These are phyloP conservation scores for Pestalotiopsis sp. DNA, from an alignment of 2,329 filamentous ascomycete genomes.

Conservation along the genomic window DNA sequence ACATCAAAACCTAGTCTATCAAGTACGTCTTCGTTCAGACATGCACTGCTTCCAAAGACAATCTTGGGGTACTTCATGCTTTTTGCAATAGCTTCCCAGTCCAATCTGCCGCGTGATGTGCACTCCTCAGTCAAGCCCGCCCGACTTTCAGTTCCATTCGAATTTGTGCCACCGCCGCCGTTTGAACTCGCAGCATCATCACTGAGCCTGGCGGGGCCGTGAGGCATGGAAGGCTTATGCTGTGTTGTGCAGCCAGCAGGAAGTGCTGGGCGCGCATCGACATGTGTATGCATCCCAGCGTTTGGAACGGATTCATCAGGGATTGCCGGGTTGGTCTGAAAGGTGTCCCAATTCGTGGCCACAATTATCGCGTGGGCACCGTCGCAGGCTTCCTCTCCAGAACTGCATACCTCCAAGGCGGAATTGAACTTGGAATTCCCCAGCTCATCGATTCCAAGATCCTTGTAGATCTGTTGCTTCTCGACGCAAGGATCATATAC, in stretches of 20 bases:
- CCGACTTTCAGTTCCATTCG: neutral
- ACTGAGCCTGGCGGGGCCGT: too few relatives aligned
- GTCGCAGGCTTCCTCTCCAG: slow-evolving; percentile 2
- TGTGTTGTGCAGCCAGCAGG: neutral
- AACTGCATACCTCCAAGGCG: neutral
- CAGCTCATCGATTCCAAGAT: neutral
- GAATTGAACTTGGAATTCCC: neutral
- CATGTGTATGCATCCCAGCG: neutral
- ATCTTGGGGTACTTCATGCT: neutral
- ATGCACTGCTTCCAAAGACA: neutral
- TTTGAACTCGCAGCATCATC: neutral
- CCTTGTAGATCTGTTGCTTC: neutral
- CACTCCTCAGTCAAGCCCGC: too few relatives aligned
- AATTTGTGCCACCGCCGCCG: neutral
- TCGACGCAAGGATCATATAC: slow-evolving; percentile 1
- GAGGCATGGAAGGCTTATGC: neutral
- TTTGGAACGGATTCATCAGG: neutral
- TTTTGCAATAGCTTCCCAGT: neutral
- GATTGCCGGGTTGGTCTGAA: neutral
- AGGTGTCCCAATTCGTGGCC: slow-evolving; percentile 2
- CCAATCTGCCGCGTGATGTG: neutral
- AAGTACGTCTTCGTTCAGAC: neutral
- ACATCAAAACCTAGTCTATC: neutral
- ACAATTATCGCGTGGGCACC: neutral
- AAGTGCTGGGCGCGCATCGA: neutral